Base-by-base conservation (phyloP, 352 stramenopile genomes). In the Phytophthora vignae region DNA sequence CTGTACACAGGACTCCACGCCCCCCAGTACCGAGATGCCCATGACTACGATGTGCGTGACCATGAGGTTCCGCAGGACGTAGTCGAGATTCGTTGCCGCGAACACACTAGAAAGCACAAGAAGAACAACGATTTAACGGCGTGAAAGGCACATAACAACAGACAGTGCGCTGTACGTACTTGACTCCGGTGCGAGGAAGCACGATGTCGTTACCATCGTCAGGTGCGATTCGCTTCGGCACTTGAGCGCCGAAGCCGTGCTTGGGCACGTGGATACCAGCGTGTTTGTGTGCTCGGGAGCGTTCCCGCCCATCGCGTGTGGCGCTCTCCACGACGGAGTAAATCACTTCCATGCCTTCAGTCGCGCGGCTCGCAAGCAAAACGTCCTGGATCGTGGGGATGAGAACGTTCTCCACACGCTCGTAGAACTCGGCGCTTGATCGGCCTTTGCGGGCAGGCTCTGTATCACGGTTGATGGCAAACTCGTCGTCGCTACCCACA, bases 251-350 rank as follows among this genome's bases (percentile, higher is more conserved):
- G 31, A 92, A 93, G 21, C 78, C 84, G n/a, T 73, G 62, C 14
- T 88, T 90, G 11, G 92, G 69, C 10, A 94, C 76, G 55, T 93
- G 82, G 11, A 98, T 79, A 1, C 93, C 90, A 1, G 90, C 93
- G 49, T 97, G 74, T 56, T 98, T 98, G 76, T 97, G 95, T 9
- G 90, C 89, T 0, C 87, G 78, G 9, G 85, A 94, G 17, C 93
- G 79, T 67, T 98, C 92, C 29, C 92, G 78, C 8, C 90, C 90
- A 69, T 98, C 88, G 14, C 76, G 76, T 1, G 90, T 98, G 1
- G 84, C 74, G n/a, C 90, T 92, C 74, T 97, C 87, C 7, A 98
- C 89, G n/a, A 95, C 85, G 1, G 87, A 96, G 74, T 97, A 98
- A 11, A 98, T 80, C 10, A 98, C 78, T 76, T 98, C 93, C 29